Percentiles rank a stretch among this genome's conserved stretches.
Conservation (phyloP, 2,329 filamentous ascomycete species). For the Fusarium napiforme region DNA sequence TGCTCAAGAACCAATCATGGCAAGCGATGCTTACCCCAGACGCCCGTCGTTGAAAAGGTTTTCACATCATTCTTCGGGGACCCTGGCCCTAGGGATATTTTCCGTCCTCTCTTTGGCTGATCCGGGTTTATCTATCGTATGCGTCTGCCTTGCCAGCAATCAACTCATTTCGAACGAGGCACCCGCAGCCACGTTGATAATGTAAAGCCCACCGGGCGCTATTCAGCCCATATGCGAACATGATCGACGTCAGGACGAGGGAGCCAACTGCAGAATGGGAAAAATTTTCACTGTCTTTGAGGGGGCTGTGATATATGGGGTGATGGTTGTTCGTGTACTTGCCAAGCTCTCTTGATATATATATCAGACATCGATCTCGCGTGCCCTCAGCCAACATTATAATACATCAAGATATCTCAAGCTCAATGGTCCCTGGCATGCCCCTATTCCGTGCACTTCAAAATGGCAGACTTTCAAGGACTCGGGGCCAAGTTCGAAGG, state of each 20-base stretch:
- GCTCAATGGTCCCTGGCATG: background rate
- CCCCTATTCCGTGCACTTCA: background rate
- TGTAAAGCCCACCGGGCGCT: constrained; percentile 7
- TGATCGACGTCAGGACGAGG: constrained; percentile 26
- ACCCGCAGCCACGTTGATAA: constrained; percentile 17
- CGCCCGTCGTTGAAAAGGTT: constrained; percentile 32
- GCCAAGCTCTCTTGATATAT: constrained; percentile 6
- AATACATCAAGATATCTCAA: background rate
- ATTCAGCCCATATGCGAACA: background rate
- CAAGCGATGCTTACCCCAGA: constrained; percentile 28
- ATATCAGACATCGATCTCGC: constrained; percentile 2
- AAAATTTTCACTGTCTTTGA: constrained; percentile 19
- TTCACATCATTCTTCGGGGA: constrained; percentile 24
- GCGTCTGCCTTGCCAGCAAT: constrained; percentile 30
- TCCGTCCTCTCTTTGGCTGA: constrained; percentile 4
- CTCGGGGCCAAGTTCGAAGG: constrained; percentile 41
- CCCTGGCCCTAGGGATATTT: background rate
- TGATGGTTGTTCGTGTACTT: background rate
- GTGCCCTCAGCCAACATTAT: background rate
- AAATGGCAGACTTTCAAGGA: constrained; percentile 39
- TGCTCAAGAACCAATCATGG: constrained; percentile 28
- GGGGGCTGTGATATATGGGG: background rate
- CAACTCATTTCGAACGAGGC: constrained; percentile 27
- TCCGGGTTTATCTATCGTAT: constrained; percentile 2
- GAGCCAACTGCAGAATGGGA: constrained; percentile 36